A percentile compares a stretch with the other conserved stretches of the same genome.
These are phyloP conservation scores for Globisporangium uncinulatum DNA, from an alignment of 352 stramenopile genomes.

Conservation along the genomic window DNA sequence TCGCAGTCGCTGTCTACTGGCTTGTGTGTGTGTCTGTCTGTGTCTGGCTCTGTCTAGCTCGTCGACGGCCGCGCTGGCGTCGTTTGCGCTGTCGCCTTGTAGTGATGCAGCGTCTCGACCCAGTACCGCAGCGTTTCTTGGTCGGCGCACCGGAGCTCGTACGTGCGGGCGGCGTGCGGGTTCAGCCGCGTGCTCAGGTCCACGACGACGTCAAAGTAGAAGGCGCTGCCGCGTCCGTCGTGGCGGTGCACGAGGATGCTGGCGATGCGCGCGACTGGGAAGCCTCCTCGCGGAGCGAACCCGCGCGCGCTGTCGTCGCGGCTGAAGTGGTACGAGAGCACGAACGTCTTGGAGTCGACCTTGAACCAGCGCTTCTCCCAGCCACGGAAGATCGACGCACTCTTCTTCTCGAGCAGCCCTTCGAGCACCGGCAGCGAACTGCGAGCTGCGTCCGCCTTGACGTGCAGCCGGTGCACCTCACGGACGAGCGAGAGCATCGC, in stretches of 20 bases:
- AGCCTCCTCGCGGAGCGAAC: slow-evolving; percentile 56
- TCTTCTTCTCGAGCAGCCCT: slow-evolving; percentile 73
- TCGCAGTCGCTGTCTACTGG: background rate
- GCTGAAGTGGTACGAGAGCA: slow-evolving; percentile 66
- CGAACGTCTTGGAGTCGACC: slow-evolving; percentile 59
- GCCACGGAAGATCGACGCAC: slow-evolving; percentile 64
- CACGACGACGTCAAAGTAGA: slow-evolving; percentile 64
- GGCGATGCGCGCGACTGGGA: slow-evolving; percentile 46
- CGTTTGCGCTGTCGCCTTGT: slow-evolving; percentile 43
- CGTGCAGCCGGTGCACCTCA: slow-evolving; percentile 44
- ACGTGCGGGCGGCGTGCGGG: slow-evolving; percentile 52
- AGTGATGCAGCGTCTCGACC: slow-evolving; percentile 67
- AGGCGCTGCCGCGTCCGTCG: slow-evolving; percentile 29
- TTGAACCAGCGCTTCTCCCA: slow-evolving; percentile 68
- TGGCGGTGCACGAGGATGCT: slow-evolving; percentile 43
- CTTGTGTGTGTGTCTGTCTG: background rate
- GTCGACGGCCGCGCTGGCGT: slow-evolving; percentile 32
- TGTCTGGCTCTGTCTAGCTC: slow-evolving; percentile 10
- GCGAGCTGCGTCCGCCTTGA: slow-evolving; percentile 23
- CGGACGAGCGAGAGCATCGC: slow-evolving; percentile 52
- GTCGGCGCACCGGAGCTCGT: slow-evolving; percentile 57
- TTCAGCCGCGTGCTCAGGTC: slow-evolving; percentile 60
- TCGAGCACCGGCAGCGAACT: slow-evolving; percentile 44
- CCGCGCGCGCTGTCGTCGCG: slow-evolving; percentile 54
- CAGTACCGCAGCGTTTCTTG: slow-evolving; percentile 53